Percentiles rank a stretch among this genome's conserved stretches.
Conservation (phyloP, 176 grass and related monocot genomes). For the Elymus sibiricus region DNA sequence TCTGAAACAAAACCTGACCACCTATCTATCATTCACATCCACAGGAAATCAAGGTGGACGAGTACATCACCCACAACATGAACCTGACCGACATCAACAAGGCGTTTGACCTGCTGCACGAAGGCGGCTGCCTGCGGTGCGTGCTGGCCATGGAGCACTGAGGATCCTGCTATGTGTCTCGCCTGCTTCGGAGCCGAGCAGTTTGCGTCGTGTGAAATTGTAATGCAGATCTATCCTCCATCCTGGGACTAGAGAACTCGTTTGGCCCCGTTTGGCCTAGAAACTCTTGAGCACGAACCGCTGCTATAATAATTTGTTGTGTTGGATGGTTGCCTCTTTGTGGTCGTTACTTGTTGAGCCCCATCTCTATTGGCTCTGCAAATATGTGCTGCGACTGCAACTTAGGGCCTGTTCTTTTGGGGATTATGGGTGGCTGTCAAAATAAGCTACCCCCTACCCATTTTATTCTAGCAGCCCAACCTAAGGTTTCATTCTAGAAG, state of each 20-base stretch:
- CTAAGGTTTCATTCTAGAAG: too few relatives aligned
- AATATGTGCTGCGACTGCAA: background rate
- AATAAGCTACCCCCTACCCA: too few relatives aligned
- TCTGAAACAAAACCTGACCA: background rate
- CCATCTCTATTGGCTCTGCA: background rate
- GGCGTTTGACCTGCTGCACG: constrained; percentile 85
- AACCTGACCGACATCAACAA: constrained; percentile 66
- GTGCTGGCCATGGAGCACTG: constrained; percentile 62
- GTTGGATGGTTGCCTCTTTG: constrained; percentile 3
- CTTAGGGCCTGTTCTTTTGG: too few relatives aligned
- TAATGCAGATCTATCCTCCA: background rate
- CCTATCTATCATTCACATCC: background rate
- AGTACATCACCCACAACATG: constrained; percentile 96
- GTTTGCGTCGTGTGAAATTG: background rate
- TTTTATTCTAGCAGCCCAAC: too few relatives aligned
- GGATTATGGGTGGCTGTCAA: too few relatives aligned
- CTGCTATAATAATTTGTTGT: background rate
- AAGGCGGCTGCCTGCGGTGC: constrained; percentile 85
- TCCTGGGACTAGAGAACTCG: background rate
- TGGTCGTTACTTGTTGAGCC: background rate
- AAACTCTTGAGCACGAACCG: background rate
- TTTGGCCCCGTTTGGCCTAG: background rate
- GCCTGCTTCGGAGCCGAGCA: background rate
- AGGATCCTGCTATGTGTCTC: background rate
- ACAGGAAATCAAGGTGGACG: constrained; percentile 98